phyloP scores from a whole-genome alignment of 805 yeast species.

The Sugiyamaella valdiviana region DNA sequence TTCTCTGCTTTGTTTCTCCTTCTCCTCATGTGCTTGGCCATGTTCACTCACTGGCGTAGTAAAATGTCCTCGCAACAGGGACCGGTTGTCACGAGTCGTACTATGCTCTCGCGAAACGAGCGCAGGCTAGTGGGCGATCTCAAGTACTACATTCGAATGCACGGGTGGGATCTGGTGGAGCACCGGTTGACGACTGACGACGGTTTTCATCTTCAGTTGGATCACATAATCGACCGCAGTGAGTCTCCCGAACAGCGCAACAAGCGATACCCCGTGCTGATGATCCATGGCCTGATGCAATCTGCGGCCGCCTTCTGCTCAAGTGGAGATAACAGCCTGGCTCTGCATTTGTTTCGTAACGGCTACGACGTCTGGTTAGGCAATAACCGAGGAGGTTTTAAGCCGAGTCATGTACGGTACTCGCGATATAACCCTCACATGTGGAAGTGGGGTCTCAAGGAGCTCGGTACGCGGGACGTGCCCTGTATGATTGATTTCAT shows the following conservation, averaged over 20 bases:
- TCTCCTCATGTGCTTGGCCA: slow-evolving; percentile 23
- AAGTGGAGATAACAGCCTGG: slow-evolving; percentile 74
- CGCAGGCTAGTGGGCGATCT: slow-evolving; percentile 46
- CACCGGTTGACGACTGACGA: slow-evolving; percentile 66
- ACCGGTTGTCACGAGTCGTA: neutral
- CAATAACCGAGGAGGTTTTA: slow-evolving; percentile 82
- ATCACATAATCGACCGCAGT: slow-evolving; percentile 52
- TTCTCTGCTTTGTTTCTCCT: slow-evolving; percentile 22
- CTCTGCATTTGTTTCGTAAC: slow-evolving; percentile 44
- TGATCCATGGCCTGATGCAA: slow-evolving; percentile 83
- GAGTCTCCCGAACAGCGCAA: slow-evolving; percentile 28
- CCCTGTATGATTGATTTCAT: slow-evolving; percentile 66
- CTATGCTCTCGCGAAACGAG: slow-evolving; percentile 22
- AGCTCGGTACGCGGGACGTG: slow-evolving; percentile 72
- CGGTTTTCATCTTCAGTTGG: slow-evolving; percentile 65
- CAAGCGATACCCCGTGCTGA: slow-evolving; percentile 55
- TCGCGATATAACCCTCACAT: slow-evolving; percentile 43
- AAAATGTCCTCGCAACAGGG: slow-evolving; percentile 3
- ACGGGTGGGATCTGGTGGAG: slow-evolving; percentile 54
- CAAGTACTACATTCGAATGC: slow-evolving; percentile 57
- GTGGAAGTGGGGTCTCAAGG: slow-evolving; percentile 95
- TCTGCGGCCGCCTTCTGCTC: slow-evolving; percentile 82
- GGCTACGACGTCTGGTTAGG: slow-evolving; percentile 92
- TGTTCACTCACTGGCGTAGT: slow-evolving; percentile 8
- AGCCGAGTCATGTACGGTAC: slow-evolving; percentile 54